These are phyloP conservation scores for Gryganskiella cystojenkinii DNA, from an alignment of 192 early-diverging fungal species.

Conservation along the genomic window DNA sequence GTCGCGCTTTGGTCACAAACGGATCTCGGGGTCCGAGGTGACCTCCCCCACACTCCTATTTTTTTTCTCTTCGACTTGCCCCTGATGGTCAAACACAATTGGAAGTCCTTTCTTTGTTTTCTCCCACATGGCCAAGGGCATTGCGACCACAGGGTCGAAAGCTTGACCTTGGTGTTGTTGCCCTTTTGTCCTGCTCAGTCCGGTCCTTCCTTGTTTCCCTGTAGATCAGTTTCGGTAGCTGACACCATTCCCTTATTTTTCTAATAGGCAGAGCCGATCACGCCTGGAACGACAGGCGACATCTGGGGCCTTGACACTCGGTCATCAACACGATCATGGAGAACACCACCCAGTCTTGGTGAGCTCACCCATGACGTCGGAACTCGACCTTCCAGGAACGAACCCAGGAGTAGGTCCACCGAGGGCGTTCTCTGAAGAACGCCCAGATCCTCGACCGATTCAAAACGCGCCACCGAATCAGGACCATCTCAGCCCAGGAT, in stretches of 20 bases:
- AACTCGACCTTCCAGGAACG: slow-evolving; percentile 26
- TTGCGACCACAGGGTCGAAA: too few species aligned
- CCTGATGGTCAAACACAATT: too few species aligned
- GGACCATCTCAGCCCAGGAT: slow-evolving; percentile 18
- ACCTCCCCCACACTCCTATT: too few species aligned
- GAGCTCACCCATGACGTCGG: slow-evolving; percentile 37
- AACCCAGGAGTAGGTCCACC: neutral
- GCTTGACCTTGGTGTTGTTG: too few species aligned
- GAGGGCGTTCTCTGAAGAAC: slow-evolving; percentile 20
- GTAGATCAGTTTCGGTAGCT: neutral
- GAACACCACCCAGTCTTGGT: slow-evolving; percentile 30
- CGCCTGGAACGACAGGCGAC: slow-evolving; percentile 20
- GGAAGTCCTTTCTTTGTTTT: too few species aligned
- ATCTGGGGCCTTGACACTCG: slow-evolving; percentile 25
- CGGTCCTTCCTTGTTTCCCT: neutral
- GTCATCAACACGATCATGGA: slow-evolving; percentile 2
- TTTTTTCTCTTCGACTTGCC: too few species aligned
- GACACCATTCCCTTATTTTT: neutral
- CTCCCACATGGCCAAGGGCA: too few species aligned
- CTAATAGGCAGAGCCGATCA: neutral
- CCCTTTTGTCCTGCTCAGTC: too few species aligned
- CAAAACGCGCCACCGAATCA: slow-evolving; percentile 7
- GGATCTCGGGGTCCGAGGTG: too few species aligned
- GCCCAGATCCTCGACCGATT: slow-evolving; percentile 22
- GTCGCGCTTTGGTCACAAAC: too few species aligned